Evolutionary conservation across 169 alveolate genomes (phyloP).

Genomic region (Cryptosporidium meleagridis): DNA sequence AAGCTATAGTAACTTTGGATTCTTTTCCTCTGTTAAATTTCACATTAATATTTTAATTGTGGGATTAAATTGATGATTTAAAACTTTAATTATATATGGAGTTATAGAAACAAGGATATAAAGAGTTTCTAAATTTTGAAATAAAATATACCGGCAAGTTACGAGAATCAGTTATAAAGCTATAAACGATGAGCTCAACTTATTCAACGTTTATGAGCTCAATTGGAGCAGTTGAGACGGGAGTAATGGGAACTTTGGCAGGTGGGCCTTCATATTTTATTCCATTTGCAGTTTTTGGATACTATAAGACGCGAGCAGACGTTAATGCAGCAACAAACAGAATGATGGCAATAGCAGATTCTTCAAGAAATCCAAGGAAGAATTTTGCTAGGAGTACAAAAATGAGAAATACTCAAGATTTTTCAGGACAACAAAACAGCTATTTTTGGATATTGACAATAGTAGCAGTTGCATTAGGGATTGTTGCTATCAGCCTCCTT

Average conservation of each 20-base stretch:
- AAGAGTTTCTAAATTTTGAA: background rate
- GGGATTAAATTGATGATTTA: too few species aligned
- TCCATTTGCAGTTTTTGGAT: constrained; percentile 66
- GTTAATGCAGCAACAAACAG: constrained; percentile 26
- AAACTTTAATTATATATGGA: too few species aligned
- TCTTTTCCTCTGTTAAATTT: background rate
- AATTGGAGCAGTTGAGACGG: constrained; percentile 66
- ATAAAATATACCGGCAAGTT: background rate
- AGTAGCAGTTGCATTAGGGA: constrained; percentile 35
- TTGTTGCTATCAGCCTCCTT: constrained; percentile 47
- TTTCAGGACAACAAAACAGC: constrained; percentile 48
- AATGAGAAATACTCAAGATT: constrained; percentile 19
- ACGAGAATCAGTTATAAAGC: background rate
- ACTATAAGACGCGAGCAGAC: constrained; percentile 20
- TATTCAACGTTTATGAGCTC: constrained; percentile 51
- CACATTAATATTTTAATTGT: too few species aligned
- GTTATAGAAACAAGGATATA: background rate
- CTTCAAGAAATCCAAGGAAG: constrained; percentile 38
- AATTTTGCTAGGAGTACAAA: background rate
- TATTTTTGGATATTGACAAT: constrained; percentile 58
- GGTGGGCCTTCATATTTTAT: constrained; percentile 66
- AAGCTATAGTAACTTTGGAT: too few species aligned
- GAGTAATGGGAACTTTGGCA: constrained; percentile 67
- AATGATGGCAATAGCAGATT: constrained; percentile 19
- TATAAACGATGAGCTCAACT: constrained; percentile 1